Evolutionary conservation across 257 asterid genomes (phyloP).

Genomic region (Fraxinus excelsior): DNA sequence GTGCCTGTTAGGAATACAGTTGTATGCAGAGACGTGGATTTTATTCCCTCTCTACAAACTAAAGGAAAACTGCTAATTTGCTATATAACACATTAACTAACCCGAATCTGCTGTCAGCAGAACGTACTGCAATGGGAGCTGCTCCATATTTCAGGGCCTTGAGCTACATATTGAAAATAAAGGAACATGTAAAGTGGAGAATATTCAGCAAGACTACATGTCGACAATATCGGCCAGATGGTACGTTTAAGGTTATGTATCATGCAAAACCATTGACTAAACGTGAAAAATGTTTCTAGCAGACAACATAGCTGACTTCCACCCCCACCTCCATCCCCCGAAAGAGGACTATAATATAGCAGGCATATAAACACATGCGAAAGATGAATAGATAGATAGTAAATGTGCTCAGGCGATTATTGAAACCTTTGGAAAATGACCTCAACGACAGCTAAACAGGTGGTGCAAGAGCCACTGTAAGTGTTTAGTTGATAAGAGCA

Average conservation of each 20-base stretch:
- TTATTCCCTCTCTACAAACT: conserved; percentile 18
- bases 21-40: background rate
- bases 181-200: background rate
- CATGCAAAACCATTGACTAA: background rate
- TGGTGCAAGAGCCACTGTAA: background rate
- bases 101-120: conserved; percentile 45
- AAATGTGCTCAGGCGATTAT: background rate
- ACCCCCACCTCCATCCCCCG: background rate
- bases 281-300: background rate
- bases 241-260: background rate
- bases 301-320: background rate
- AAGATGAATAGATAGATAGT: background rate
- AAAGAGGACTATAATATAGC: background rate
- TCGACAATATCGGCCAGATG: background rate
- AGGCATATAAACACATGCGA: background rate
- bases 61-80: conserved; percentile 7
- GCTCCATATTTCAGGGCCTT: conserved; percentile 78
- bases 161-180: conserved; percentile 37
- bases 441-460: background rate
- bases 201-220: background rate
- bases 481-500: background rate
- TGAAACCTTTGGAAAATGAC: background rate
- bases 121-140: conserved; percentile 54
- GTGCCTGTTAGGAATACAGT: conserved; percentile 42
- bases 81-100: conserved; percentile 23